Evolutionary conservation across 768 basidiomycete species (phyloP), one percentile per base, ranked within the genome.

Genomic region (Pulveroboletus sp.): DNA sequence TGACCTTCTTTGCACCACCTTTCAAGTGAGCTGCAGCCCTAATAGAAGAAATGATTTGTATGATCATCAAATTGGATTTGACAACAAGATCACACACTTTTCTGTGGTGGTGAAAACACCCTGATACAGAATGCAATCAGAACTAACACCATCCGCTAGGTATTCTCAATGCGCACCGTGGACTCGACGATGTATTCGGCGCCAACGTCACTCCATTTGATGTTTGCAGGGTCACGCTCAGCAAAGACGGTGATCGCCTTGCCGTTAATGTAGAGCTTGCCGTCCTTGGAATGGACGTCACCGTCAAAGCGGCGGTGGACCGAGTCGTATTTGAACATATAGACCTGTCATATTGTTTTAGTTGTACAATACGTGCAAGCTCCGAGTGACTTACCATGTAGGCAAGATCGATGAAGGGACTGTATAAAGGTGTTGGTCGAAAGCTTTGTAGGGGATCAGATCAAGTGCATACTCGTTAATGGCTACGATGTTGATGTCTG

Each of bases 1-100:
- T 79, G 69, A 99, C 95, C 80, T 97, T 99, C 85, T 98, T 97
- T 67, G 95, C 95, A 70, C 95, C 95, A 62, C 95, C 95, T 75
- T 94, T 93, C 74, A 99, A 77, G 76, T 99, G 95, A 59, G 83
- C 85, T 42, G 78, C 78, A 48, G 95, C 95, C 78, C 85, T 89
- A 49, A 4, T n/a, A 43, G 45, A 21, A 18, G 51, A 47, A 17
- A 50, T 39, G 14, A 47, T 21, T 37, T 35, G 44, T 43, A 7
- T 14, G 24, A 64, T 45, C 26, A 64, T 46, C 21, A 43, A 17
- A 37, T 7, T 6, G 35, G 24, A 49, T 27, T 35, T 30, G 21
- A 33, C 1, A 4, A 31, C 10, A 1, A 37, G 58, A 68, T 58
- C 61, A 87, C 61, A 17, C 27, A 62, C 86, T 93, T 94, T 14